A percentile compares a stretch with the other conserved stretches of the same genome.
These are phyloP conservation scores for Trichoderma aggressivum DNA, from an alignment of 2,329 filamentous ascomycete genomes.

Conservation along the genomic window DNA sequence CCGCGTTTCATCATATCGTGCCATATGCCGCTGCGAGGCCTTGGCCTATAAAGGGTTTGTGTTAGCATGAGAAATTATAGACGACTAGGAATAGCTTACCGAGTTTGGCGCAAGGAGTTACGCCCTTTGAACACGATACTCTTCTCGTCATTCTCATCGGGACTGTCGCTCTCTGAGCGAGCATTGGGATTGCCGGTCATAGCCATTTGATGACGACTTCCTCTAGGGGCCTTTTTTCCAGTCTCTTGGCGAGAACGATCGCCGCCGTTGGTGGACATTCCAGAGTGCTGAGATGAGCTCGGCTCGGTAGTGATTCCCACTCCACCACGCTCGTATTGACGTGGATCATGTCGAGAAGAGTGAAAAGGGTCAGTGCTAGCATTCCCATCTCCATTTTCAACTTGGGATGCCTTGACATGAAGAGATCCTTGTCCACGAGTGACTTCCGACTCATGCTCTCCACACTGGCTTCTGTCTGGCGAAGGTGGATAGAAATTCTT, in stretches of 20 bases:
- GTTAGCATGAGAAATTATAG: conserved; percentile 18
- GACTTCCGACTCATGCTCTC: conserved; percentile 8
- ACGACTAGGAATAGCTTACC: conserved; percentile 29
- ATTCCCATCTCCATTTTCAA: not conserved
- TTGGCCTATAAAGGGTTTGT: conserved; percentile 31
- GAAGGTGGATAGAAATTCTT: conserved; percentile 62
- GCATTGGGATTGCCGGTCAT: not conserved
- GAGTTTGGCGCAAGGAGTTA: conserved; percentile 26
- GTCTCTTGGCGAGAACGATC: not conserved
- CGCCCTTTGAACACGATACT: conserved; percentile 40
- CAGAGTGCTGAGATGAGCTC: not conserved
- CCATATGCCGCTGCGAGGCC: conserved; percentile 45
- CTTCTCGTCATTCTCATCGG: conserved; percentile 34
- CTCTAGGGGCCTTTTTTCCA: not conserved
- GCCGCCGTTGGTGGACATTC: not conserved
- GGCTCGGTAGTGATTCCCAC: not conserved
- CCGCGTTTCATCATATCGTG: conserved; percentile 51
- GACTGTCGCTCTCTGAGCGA: conserved; percentile 17
- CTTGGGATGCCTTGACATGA: not conserved
- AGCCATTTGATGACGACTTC: not conserved
- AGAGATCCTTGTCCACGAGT: not conserved
- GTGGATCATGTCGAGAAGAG: not conserved
- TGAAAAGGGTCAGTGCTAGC: not conserved
- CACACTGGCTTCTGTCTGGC: conserved; percentile 40
- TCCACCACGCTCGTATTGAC: not conserved